These are phyloP conservation scores for Alternaria tenuissima DNA, from an alignment of 2,329 filamentous ascomycete species.

Conservation along the genomic window DNA sequence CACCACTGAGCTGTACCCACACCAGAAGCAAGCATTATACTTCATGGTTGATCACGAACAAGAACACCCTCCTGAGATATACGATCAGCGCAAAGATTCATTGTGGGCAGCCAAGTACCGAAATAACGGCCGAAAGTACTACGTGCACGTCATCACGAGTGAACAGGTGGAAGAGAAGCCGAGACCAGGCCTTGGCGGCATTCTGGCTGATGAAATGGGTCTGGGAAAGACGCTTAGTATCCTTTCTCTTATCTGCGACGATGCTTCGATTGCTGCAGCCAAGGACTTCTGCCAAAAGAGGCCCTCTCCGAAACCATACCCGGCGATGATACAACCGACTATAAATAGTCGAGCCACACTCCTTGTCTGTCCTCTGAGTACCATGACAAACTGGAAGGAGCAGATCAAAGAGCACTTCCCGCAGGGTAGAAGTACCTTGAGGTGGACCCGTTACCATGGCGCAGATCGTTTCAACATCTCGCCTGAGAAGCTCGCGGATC, in stretches of 20 bases:
- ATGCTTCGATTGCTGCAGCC: slow-evolving; percentile 67
- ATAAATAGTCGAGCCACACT: slow-evolving; percentile 82
- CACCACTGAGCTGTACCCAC: slow-evolving; percentile 74
- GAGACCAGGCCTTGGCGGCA: slow-evolving; percentile 52
- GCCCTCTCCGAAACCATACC: slow-evolving; percentile 50
- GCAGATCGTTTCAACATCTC: slow-evolving; percentile 70
- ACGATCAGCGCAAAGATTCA: slow-evolving; percentile 72
- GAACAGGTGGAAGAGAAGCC: slow-evolving; percentile 46
- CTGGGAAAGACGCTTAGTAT: slow-evolving; percentile 73
- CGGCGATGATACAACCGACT: slow-evolving; percentile 34
- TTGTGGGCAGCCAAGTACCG: slow-evolving; percentile 75
- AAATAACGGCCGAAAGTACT: slow-evolving; percentile 67
- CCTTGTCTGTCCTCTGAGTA: slow-evolving; percentile 87
- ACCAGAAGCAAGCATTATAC: slow-evolving; percentile 88
- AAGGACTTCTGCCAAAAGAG: slow-evolving; percentile 65
- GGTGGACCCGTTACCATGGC: slow-evolving; percentile 87
- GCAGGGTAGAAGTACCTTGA: slow-evolving; percentile 63
- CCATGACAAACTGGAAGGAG: slow-evolving; percentile 92
- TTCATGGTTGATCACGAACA: slow-evolving; percentile 86
- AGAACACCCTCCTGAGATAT: slow-evolving; percentile 65
- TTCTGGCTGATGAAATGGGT: slow-evolving; percentile 62
- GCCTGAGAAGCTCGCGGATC: slow-evolving; percentile 70
- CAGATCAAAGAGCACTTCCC: slow-evolving; percentile 86
- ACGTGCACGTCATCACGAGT: slow-evolving; percentile 86
- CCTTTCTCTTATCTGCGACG: slow-evolving; percentile 74